Percentiles rank a stretch among this genome's conserved stretches.
Evolutionary conservation across 768 basidiomycete genomes (phyloP).

Genomic region (Phallus indusiatus): DNA sequence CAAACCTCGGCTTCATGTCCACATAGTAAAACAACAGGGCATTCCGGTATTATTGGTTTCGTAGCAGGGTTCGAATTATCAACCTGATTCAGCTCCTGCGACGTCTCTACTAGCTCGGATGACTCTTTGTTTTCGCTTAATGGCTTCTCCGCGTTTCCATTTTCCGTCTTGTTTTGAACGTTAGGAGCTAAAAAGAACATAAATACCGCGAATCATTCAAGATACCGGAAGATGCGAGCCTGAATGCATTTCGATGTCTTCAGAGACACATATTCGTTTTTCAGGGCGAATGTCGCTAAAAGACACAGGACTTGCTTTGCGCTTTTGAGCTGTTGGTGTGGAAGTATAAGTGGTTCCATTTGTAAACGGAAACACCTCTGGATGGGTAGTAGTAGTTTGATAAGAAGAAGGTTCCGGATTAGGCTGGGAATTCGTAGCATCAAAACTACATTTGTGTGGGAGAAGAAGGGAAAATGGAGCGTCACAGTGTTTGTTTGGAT

Average conservation of each 20-base stretch:
- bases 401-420: slow-evolving; percentile 7
- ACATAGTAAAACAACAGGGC: slow-evolving; percentile 13
- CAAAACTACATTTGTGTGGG: slow-evolving; percentile 53
- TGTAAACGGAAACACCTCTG: slow-evolving; percentile 10
- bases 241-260: slow-evolving; percentile 2
- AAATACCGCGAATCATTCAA: neutral
- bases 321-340: slow-evolving; percentile 28
- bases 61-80: neutral
- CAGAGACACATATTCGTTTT: slow-evolving; percentile 34
- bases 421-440: slow-evolving; percentile 6
- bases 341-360: slow-evolving; percentile 8
- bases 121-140: no score
- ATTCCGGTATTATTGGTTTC: neutral
- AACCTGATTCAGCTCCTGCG: neutral
- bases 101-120: neutral
- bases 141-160: neutral
- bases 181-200: neutral
- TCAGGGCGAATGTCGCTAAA: slow-evolving; percentile 43
- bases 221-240: neutral
- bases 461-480: slow-evolving; percentile 66
- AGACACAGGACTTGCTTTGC: slow-evolving; percentile 41
- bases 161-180: neutral
- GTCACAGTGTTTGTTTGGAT: slow-evolving; percentile 56
- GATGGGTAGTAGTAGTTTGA: slow-evolving; percentile 7
- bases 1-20: slow-evolving; percentile 54